Conservation (phyloP, 1,284 basidiomycete species). For the Tilletia horrida region DNA sequence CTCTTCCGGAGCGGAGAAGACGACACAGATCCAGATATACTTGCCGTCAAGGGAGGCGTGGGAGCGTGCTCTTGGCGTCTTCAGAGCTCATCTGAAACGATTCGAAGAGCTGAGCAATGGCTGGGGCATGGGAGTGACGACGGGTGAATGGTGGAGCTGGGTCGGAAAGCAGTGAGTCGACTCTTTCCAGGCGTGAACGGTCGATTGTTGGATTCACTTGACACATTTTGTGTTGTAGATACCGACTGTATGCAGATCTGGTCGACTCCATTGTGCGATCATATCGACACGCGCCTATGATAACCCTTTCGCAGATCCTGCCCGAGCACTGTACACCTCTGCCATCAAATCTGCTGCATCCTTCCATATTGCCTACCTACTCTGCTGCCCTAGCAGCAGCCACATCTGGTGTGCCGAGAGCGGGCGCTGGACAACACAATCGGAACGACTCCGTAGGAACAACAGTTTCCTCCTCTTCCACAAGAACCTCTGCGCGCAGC, state of each 20-base stretch:
- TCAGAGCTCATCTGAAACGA: constrained; percentile 75
- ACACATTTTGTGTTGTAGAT: neutral
- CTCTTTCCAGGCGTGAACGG: neutral
- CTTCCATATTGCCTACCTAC: neutral
- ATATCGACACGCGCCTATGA: constrained; percentile 60
- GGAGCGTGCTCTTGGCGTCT: constrained; percentile 59
- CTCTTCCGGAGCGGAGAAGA: constrained; percentile 55
- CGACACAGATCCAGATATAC: constrained; percentile 1
- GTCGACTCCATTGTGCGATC: constrained; percentile 73
- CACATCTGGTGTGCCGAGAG: neutral
- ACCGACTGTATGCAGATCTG: constrained; percentile 77
- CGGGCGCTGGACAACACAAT: neutral
- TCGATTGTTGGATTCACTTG: neutral
- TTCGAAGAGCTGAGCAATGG: constrained; percentile 83
- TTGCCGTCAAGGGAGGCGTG: neutral
- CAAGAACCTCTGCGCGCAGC: neutral
- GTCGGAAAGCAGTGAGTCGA: constrained; percentile 75
- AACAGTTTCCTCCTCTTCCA: no score
- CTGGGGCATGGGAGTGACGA: constrained; percentile 96
- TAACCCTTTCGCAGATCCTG: constrained; percentile 61
- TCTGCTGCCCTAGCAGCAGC: neutral
- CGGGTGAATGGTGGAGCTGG: constrained; percentile 97
- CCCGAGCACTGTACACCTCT: constrained; percentile 47
- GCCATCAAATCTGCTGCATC: constrained; percentile 46
- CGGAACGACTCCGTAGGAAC: neutral